A percentile compares a stretch with the other conserved stretches of the same genome.
These are phyloP conservation scores for Medicago lupulina DNA, from an alignment of 306 rosid genomes.

Conservation along the genomic window DNA sequence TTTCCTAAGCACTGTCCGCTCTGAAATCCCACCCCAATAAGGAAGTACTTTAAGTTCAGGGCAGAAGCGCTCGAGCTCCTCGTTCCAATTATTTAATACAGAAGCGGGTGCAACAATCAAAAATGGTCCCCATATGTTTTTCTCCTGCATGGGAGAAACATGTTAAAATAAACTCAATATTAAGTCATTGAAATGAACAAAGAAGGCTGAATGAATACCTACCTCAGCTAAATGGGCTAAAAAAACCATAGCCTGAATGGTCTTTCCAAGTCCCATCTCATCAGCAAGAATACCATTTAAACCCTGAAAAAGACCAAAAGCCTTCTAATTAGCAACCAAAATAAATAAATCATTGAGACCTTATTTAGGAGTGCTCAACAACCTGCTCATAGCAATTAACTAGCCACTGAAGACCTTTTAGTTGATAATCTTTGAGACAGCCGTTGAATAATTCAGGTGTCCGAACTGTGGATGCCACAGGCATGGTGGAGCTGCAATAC, in stretches of 20 bases:
- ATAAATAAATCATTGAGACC: slow-evolving; percentile 18
- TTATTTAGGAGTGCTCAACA: slow-evolving; percentile 37
- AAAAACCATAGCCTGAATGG: slow-evolving; percentile 98
- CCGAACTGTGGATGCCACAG: slow-evolving; percentile 92
- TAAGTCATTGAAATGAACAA: slow-evolving; percentile 26
- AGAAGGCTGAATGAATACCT: slow-evolving; percentile 42
- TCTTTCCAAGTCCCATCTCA: slow-evolving; percentile 99
- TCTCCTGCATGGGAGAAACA: slow-evolving; percentile 68
- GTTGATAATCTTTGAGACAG: slow-evolving; percentile 85
- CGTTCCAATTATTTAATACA: slow-evolving; percentile 98
- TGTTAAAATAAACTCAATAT: slow-evolving; percentile 39
- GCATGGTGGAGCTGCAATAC: slow-evolving; percentile 93
- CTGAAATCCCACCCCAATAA: slow-evolving; percentile 91
- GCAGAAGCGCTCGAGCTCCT: slow-evolving; percentile 96
- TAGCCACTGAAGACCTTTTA: slow-evolving; percentile 98
- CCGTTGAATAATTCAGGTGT: slow-evolving; percentile 92
- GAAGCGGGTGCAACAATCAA: slow-evolving; percentile 97
- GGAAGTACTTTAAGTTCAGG: slow-evolving; percentile 92
- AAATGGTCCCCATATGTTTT: slow-evolving; percentile 99
- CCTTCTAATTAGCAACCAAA: slow-evolving; percentile 42
- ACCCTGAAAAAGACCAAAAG: slow-evolving; percentile 65
- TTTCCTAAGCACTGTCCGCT: slow-evolving; percentile 88
- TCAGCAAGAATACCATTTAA: slow-evolving; percentile 98
- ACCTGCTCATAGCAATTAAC: slow-evolving; percentile 99
- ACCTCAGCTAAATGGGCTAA: slow-evolving; percentile 99